Evolutionary conservation across 345 rosid species (phyloP).

Genomic region (Kernera saxatilis): DNA sequence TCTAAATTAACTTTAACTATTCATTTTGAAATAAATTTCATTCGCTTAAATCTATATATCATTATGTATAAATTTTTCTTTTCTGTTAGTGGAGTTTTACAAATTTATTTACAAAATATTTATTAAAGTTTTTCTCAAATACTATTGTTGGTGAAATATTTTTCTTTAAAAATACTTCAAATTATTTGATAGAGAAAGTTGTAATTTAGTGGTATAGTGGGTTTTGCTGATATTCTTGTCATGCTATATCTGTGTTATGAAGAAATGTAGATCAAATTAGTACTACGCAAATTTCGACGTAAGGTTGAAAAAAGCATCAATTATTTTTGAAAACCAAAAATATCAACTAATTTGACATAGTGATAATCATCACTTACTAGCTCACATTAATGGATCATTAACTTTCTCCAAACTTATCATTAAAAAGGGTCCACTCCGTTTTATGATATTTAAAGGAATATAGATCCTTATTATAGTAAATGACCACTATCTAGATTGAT

Average conservation of each 20-base stretch:
- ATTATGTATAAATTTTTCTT: too few species aligned
- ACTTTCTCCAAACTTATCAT: conserved; percentile 10
- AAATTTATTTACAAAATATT: neutral
- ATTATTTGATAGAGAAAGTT: neutral
- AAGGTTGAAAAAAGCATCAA: neutral
- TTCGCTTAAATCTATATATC: neutral
- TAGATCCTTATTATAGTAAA: neutral
- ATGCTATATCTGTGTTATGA: neutral
- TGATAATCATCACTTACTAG: neutral
- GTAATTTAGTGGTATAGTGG: neutral
- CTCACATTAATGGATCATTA: conserved; percentile 1
- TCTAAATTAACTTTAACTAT: neutral
- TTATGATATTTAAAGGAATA: neutral
- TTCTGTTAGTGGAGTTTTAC: neutral
- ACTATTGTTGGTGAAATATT: neutral
- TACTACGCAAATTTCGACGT: neutral
- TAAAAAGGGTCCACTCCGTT: conserved; percentile 16
- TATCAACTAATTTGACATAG: neutral
- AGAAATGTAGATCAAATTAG: neutral
- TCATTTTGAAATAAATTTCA: neutral
- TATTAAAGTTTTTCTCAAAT: neutral
- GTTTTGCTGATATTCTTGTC: neutral
- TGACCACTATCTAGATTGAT: conserved; percentile 1
- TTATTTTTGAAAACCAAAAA: neutral
- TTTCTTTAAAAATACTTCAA: neutral